A percentile compares a stretch with the other conserved stretches of the same genome.
Evolutionary conservation across 2,329 filamentous ascomycete species (phyloP).

Genomic region (Byssothecium circinans): DNA sequence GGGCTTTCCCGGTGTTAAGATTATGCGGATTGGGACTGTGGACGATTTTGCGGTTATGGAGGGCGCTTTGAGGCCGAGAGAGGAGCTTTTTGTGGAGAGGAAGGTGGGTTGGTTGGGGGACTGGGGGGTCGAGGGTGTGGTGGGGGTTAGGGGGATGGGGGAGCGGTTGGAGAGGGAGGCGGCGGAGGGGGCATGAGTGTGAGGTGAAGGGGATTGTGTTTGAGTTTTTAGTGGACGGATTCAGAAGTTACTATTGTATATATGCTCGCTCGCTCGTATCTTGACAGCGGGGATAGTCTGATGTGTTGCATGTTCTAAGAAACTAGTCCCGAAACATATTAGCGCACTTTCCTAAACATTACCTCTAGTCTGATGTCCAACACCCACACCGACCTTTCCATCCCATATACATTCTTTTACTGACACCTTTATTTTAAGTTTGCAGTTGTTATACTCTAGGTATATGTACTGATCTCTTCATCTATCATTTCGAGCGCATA

Average conservation of each 20-base stretch:
- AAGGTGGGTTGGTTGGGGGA: slow-evolving; percentile 51
- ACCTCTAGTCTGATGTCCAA: background rate
- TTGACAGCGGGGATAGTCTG: too few relatives aligned
- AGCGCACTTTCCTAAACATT: background rate
- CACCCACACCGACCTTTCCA: background rate
- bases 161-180: background rate
- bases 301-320: too few relatives aligned
- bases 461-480: background rate
- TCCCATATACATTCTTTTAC: background rate
- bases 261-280: too few relatives aligned
- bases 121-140: slow-evolving; percentile 21
- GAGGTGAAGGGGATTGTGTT: too few relatives aligned
- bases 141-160: background rate
- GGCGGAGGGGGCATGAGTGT: too few relatives aligned
- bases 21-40: slow-evolving; percentile 62
- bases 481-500: background rate
- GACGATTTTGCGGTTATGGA: slow-evolving; percentile 63
- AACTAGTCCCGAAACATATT: background rate
- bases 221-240: too few relatives aligned
- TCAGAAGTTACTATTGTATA: too few relatives aligned
- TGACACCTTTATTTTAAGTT: background rate
- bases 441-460: background rate
- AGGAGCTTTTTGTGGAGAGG: slow-evolving; percentile 58
- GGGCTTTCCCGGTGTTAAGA: slow-evolving; percentile 51
- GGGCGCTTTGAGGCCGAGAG: slow-evolving; percentile 56